These are phyloP conservation scores for Neopestalotiopsis sp. DNA, from an alignment of 2,329 filamentous ascomycete genomes.

Conservation along the genomic window DNA sequence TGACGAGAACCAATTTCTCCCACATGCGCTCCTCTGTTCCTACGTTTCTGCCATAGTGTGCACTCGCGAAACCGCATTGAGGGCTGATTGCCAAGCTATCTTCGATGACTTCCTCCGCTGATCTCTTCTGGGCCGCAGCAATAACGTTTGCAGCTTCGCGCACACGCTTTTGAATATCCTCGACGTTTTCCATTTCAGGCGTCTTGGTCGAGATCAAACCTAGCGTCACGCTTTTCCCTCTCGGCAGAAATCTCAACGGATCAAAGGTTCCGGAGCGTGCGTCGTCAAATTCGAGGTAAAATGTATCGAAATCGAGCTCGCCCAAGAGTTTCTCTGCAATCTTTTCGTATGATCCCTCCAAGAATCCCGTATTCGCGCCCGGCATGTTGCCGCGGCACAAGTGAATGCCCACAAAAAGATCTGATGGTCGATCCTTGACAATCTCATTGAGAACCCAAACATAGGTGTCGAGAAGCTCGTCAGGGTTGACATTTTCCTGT, in stretches of 20 bases:
- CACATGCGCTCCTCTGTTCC: conserved; percentile 35
- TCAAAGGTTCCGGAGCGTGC: conserved; percentile 55
- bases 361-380: conserved; percentile 50
- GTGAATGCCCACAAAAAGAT: conserved; percentile 68
- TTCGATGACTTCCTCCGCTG: conserved; percentile 55
- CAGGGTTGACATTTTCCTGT: conserved; percentile 58
- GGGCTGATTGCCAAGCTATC: conserved; percentile 61
- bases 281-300: conserved; percentile 59
- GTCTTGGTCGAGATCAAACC: conserved; percentile 57
- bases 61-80: conserved; percentile 53
- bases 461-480: conserved; percentile 63
- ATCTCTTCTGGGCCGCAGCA: conserved; percentile 59
- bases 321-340: conserved; percentile 56
- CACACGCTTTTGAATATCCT: conserved; percentile 48
- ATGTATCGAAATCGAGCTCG: conserved; percentile 55
- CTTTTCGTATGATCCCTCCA: conserved; percentile 55
- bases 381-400: conserved; percentile 58
- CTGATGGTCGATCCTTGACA: conserved; percentile 55
- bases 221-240: conserved; percentile 54
- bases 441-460: conserved; percentile 67
- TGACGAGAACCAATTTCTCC: conserved; percentile 33
- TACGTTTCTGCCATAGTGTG: conserved; percentile 31
- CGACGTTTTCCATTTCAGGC: conserved; percentile 50
- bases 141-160: conserved; percentile 60
- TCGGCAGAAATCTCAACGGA: conserved; percentile 53